Base-by-base conservation (phyloP, 2,329 filamentous ascomycete species). In the Epicoccum nigrum region DNA sequence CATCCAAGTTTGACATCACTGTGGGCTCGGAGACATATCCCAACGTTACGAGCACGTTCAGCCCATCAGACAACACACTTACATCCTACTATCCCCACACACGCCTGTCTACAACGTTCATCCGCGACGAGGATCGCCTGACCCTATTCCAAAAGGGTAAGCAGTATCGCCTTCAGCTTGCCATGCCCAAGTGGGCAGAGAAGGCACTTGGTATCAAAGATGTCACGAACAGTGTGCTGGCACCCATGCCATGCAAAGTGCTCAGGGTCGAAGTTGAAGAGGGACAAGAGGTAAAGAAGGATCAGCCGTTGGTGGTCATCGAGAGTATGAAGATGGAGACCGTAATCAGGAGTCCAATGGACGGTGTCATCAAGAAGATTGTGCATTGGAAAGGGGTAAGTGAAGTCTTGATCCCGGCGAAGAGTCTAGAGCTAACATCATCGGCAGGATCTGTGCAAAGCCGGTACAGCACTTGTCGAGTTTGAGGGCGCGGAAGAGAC, bases 171-270 rank as follows among this genome's bases (percentile, higher is more conserved):
- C 72, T 88, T 4, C 73, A 76, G 8, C 73, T 84, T 17, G 77
- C 80, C 0, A 73, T 78, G 35, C 92, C 93, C 0, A 79, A 80
- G 35, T 99, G 92, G 92, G 88, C 89, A 51, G 89, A 92, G 63
- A 93, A 95, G 74, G 92, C 91, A 0, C 79, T 97, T 7, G 92
- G 93, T 0, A 77, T 89, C 56, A 92, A 90, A 71, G 90, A 96
- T 67, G 82, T 83, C 0, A 81, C 86, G 6, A 92, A 93, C 53
- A 94, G 88, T 45, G 91, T 97, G 1, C 81, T 90, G 19, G 91
- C 94, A 17, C 94, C 94, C 0, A 99, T 99, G 94, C 94, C 94
- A 1, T 97, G 94, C 76, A 97, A 97, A 77, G 88, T 99, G 20
- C 77, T 99, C 55, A 86, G 90, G 59, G 94, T 97, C 39, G 90